Evolutionary conservation across 148 eudicot species (phyloP), one percentile per base, ranked within the genome.

Genomic region (Suaeda aralocaspica): DNA sequence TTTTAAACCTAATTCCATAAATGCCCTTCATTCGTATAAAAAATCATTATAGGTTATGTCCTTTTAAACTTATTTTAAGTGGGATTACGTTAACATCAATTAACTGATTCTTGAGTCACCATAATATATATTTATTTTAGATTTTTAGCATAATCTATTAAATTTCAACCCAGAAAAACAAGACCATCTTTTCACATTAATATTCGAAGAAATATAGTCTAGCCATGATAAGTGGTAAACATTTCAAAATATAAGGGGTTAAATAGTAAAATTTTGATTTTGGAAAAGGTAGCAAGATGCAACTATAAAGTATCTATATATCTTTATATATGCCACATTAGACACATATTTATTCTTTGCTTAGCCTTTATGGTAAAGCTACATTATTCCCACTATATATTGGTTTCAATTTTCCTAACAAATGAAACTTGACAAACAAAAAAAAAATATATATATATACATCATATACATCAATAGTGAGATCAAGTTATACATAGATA

Each of bases 311-410:
- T 29, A 66, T 45, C 52, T 65, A 36, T 36, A 36, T 36, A 36
- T 36, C 5, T 66, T 67, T 59, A 50, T 63, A 1, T 52, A 31
- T 41, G 72, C 68, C 61, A 31, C 76, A 59, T 60, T 59, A 24
- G 16, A 59, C 50, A 68, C 33, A 59, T 14, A n/a, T 63, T 50
- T 51, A 72, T 72, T 24, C 81, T 28, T 78, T 78, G 53, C 80
- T 77, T 77, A 72, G 53, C 3, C 63, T 0, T n/a, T 61, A 62
- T 36, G 33, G 57, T 72, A 72, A 31, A 67, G 74, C 70, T 62
- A 72, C 56, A 28, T 52, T 78, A 62, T 73, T 72, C 81, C 64
- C 66, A 44, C 36, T 60, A 29, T 59, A 34, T 44, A 25, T 34
- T 18, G 30, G 51, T 61, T 51, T 31, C n/a, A 64, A 39, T 30